Evolutionary conservation across 2,329 filamentous ascomycete genomes (phyloP).

Genomic region (Cytospora leucostoma): DNA sequence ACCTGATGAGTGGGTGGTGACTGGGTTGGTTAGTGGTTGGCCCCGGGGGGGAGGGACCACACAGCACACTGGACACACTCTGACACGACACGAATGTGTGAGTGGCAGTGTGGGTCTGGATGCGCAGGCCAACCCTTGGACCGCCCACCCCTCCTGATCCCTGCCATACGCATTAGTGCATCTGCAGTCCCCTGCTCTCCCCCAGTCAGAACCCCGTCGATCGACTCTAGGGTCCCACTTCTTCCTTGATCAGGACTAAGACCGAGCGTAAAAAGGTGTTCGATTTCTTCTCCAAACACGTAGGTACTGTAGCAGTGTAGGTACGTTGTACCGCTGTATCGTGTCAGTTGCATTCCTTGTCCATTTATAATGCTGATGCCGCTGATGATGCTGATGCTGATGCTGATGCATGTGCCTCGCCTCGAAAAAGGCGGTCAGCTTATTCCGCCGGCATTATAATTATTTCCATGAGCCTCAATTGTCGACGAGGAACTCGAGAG

Average conservation of each 20-base stretch:
- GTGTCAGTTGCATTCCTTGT: conserved; percentile 4
- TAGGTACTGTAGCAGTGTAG: background rate
- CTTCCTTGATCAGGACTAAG: conserved; percentile 6
- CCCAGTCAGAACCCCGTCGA: conserved; percentile 20
- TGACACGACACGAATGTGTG: conserved; percentile 5
- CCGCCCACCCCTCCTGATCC: conserved; percentile 15
- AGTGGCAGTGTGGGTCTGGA: conserved; percentile 3
- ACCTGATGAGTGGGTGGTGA: no score
- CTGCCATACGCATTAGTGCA: conserved; percentile 16
- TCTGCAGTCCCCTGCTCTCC: conserved; percentile 4
- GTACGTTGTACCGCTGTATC: background rate
- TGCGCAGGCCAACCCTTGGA: conserved; percentile 1
- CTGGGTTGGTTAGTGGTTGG: no score
- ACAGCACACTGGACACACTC: background rate
- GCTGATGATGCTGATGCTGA: no score
- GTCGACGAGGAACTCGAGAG: background rate
- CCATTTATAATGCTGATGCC: background rate
- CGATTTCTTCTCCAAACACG: background rate
- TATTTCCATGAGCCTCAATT: conserved; percentile 7
- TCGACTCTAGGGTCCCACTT: conserved; percentile 7
- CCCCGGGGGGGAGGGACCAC: no score
- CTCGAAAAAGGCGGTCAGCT: conserved; percentile 20
- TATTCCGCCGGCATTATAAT: conserved; percentile 20
- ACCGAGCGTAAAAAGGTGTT: background rate
- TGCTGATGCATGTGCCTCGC: conserved; percentile 8